Percentiles rank a stretch among this genome's conserved stretches.
phyloP scores from a whole-genome alignment of 345 rosid species.

The Litchi chinensis region DNA sequence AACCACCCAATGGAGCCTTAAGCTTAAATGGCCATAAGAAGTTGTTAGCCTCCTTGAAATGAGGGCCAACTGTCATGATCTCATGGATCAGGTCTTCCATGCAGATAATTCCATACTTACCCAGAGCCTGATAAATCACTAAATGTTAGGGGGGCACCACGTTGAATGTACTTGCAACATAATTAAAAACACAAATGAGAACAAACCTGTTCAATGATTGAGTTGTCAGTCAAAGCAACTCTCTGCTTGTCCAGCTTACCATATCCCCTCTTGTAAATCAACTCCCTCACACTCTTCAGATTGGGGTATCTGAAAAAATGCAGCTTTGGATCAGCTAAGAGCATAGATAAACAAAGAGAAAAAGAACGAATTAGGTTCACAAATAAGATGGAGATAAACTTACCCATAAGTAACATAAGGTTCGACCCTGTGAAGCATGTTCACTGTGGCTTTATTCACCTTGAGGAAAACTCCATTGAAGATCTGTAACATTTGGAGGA shows the following conservation, averaged over 20 bases:
- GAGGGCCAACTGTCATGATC: conserved; percentile 86
- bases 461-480: conserved; percentile 90
- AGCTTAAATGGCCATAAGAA: conserved; percentile 86
- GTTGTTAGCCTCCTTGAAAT: conserved; percentile 83
- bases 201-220: conserved; percentile 60
- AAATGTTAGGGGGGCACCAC: neutral
- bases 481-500: conserved; percentile 39
- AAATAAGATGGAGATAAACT: neutral
- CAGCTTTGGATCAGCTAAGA: neutral
- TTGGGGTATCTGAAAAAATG: conserved; percentile 61
- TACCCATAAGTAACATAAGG: conserved; percentile 92
- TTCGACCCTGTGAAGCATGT: conserved; percentile 85
- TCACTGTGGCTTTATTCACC: conserved; percentile 64
- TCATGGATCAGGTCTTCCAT: conserved; percentile 84
- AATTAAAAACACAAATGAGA: neutral
- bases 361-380: neutral
- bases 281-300: conserved; percentile 71
- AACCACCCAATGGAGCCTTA: conserved; percentile 78
- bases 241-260: conserved; percentile 75
- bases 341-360: neutral
- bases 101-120: conserved; percentile 68
- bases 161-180: too few species aligned
- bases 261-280: conserved; percentile 81
- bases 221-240: conserved; percentile 65
- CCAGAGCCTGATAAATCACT: conserved; percentile 44